A percentile compares a stretch with the other conserved stretches of the same genome.
Evolutionary conservation across 148 eudicot species (phyloP).

Genomic region (Selenicereus undatus): DNA sequence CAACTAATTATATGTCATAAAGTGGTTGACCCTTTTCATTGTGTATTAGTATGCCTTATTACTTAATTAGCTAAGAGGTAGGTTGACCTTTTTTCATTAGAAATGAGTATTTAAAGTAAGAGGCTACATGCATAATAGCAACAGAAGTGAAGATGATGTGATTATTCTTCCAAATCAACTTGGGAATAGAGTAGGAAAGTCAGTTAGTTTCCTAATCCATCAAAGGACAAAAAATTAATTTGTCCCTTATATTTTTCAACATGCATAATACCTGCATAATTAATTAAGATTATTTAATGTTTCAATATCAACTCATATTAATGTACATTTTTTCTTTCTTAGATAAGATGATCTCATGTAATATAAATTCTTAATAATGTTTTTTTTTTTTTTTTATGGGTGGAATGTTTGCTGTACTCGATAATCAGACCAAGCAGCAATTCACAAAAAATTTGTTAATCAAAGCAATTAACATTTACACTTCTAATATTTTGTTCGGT

Average conservation of each 20-base stretch:
- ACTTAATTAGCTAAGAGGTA: not conserved
- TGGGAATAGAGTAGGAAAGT: not conserved
- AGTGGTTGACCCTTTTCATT: conserved; percentile 19
- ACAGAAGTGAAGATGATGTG: not conserved
- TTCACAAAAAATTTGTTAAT: too few relatives aligned
- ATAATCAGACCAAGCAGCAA: too few relatives aligned
- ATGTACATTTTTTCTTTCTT: too few relatives aligned
- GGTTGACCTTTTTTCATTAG: conserved; percentile 5
- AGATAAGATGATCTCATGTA: too few relatives aligned
- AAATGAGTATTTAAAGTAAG: not conserved
- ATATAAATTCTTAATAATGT: too few relatives aligned
- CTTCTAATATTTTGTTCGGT: too few relatives aligned
- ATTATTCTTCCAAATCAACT: not conserved
- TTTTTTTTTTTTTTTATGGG: too few relatives aligned
- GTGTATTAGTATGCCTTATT: not conserved
- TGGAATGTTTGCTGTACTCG: too few relatives aligned
- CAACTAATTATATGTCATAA: conserved; percentile 1
- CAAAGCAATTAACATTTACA: too few relatives aligned
- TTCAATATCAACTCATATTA: too few relatives aligned
- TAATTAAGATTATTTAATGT: too few relatives aligned
- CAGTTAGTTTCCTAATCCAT: conserved; percentile 10
- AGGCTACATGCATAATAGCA: not conserved
- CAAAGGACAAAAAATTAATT: not conserved
- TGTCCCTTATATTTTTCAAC: not conserved
- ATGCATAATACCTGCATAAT: too few relatives aligned